Percentiles rank a stretch among this genome's conserved stretches.
Evolutionary conservation across 2,329 filamentous ascomycete genomes (phyloP).

Genomic region (Didymella arachidicola): DNA sequence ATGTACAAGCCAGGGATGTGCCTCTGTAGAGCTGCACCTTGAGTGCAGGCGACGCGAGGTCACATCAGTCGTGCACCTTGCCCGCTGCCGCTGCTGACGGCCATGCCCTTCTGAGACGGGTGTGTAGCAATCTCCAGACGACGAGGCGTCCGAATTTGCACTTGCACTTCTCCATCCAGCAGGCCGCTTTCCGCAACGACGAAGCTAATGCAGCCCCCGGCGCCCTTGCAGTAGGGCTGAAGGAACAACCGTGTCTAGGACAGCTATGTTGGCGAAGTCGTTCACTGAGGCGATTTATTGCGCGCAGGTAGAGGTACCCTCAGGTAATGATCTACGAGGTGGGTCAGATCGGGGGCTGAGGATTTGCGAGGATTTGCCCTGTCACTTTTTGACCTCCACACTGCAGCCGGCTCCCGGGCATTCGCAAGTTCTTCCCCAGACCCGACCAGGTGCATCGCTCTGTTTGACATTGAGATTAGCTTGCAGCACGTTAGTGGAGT

Average conservation of each 20-base stretch:
- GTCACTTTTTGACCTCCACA: constrained; percentile 39
- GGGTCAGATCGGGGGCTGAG: constrained; percentile 9
- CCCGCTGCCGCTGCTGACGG: constrained; percentile 35
- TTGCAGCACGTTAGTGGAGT: constrained; percentile 41
- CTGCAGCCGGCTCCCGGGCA: constrained; percentile 18
- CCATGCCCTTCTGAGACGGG: constrained; percentile 42
- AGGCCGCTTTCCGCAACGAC: constrained; percentile 27
- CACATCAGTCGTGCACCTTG: constrained; percentile 44
- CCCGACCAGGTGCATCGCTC: constrained; percentile 30
- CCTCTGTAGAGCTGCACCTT: constrained; percentile 33
- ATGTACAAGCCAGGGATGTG: constrained; percentile 38
- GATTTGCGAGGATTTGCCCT: constrained; percentile 35
- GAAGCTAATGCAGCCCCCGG: constrained; percentile 33
- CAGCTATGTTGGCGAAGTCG: constrained; percentile 4
- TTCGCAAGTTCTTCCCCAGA: constrained; percentile 22
- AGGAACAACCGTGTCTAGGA: constrained; percentile 10
- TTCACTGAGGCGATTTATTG: constrained; percentile 4
- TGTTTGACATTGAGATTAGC: constrained; percentile 43
- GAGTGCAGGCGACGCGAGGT: constrained; percentile 38
- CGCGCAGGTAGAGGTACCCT: constrained; percentile 4
- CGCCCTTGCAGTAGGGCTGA: constrained; percentile 50
- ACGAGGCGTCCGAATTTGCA: constrained; percentile 37
- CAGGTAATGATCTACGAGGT: constrained; percentile 7
- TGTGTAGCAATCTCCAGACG: constrained; percentile 38
- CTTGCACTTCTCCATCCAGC: constrained; percentile 35